Conservation (phyloP, 2,329 filamentous ascomycete genomes). For the Parascedosporium putredinis region DNA sequence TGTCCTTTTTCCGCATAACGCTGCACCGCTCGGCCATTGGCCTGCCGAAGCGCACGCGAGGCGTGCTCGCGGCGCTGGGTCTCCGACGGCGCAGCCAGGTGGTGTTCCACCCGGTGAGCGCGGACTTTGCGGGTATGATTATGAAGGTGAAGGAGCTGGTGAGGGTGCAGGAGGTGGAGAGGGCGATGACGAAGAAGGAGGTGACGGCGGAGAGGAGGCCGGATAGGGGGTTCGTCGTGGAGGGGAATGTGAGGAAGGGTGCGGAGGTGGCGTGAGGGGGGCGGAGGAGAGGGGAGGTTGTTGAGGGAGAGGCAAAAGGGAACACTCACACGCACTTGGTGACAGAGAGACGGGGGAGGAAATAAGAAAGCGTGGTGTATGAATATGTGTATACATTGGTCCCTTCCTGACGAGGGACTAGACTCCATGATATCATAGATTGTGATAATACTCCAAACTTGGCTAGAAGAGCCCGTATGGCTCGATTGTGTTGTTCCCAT, state of each 20-base stretch:
- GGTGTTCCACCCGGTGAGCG: constrained; percentile 78
- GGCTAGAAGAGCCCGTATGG: neutral
- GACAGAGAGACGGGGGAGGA: too few species aligned
- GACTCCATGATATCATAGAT: constrained; percentile 2
- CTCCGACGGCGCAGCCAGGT: constrained; percentile 75
- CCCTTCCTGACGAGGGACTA: neutral
- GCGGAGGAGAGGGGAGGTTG: constrained; percentile 3
- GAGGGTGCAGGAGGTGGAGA: constrained; percentile 65
- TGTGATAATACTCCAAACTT: neutral
- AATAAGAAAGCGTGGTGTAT: constrained; percentile 15
- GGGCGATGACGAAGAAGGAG: constrained; percentile 52
- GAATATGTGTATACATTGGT: constrained; percentile 15
- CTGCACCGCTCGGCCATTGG: constrained; percentile 85
- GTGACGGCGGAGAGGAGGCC: constrained; percentile 63
- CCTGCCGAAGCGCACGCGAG: constrained; percentile 67
- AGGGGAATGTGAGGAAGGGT: constrained; percentile 36
- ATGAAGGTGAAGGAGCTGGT: constrained; percentile 92
- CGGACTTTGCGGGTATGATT: constrained; percentile 78
- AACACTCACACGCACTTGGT: too few species aligned
- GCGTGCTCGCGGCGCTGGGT: constrained; percentile 75
- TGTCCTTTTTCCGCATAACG: constrained; percentile 84
- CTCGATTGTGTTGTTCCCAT: neutral
- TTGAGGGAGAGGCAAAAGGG: too few species aligned
- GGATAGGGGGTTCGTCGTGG: constrained; percentile 70
- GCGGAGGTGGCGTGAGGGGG: constrained; percentile 11